Evolutionary conservation across 306 rosid species (phyloP), one percentile per base, ranked within the genome.

Genomic region (Malus sieversii): DNA sequence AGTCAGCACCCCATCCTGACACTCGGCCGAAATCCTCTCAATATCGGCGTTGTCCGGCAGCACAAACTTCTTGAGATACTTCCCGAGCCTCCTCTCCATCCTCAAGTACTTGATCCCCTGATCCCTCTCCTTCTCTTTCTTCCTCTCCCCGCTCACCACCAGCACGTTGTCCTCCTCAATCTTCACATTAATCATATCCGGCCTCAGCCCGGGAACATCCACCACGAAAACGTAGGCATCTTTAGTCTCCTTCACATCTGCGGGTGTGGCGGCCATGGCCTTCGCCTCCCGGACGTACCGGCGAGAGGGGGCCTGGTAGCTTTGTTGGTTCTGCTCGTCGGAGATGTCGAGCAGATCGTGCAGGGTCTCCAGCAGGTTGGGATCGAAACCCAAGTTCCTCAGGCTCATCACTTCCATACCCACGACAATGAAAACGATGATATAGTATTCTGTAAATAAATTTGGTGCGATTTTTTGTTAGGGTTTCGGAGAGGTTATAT

Each of bases 41-140:
- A 22, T 6, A 23, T 89, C 58, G 1, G 86, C 83, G 27, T 85
- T 80, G 8, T 85, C 91, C 4, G 89, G 87, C 48, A 86, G 71
- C 19, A 18, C 68, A 15, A 89, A 86, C 70, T 81, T 89, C 82
- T 78, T 83, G 78, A 89, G 71, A 32, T 68, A 81, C 73, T 86
- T 87, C 2, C 89, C 89, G 0, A 85, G 53, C 86, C 89, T 81
- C 80, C 88, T 75, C 88, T 89, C 93, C 86, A 85, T 85, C 42
- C 70, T 82, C 73, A 89, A 45, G 55, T 75, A 87, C 71, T 51
- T 83, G 10, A 71, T 74, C 27, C 79, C 85, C 4, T 63, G 75
- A 3, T 72, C 81, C 74, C 35, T 82, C 33, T 78, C 85, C 25
- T 76, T 75, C 46, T 82, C 86, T 14, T 83, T 70, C 84, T 42